Evolutionary conservation across 768 basidiomycete genomes (phyloP), one percentile per base, ranked within the genome.

Genomic region (Auriscalpium microsporum): DNA sequence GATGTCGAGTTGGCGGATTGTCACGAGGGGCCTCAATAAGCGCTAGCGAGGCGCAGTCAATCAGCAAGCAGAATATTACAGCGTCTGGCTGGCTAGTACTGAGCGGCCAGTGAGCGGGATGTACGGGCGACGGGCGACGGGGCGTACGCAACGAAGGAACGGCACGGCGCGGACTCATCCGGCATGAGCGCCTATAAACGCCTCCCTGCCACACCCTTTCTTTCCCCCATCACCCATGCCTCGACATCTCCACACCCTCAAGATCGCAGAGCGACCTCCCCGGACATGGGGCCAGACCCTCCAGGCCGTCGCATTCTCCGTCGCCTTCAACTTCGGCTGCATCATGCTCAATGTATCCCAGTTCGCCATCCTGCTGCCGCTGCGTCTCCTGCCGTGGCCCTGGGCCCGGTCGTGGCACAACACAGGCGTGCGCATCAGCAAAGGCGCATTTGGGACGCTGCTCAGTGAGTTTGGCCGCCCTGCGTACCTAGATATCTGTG

Each of bases 391-490:
- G 3, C 85, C 88, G n/a, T 79, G 82, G 51, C 66, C 73, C 28
- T 76, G 72, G 68, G 74, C 85, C 7, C 72, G 70, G 56, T 71
- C 69, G 19, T 64, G 84, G 50, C 92, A 90, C 65, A 77, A 84
- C 50, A 72, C 80, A 52, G 87, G 85, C 1, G 81, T 93, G 50
- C 76, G 84, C 40, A 85, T 85, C 63, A 90, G 88, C 55, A 93
- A 94, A 71, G 90, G 87, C 28, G 78, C 86, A 14, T 93, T 91
- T 69, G 90, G 83, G 17, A 75, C 75, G 60, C 74, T 94, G 33
- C 69, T 90, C 65, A 79, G 90, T 90, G 62, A 65, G 83, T 64
- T 8, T 3, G 28, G 28, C 28, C 14, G 46, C 49, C 23, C 38
- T 13, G 19, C 38, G 10, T 45, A 34, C 33, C 8, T 19, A 8